Evolutionary conservation across 768 basidiomycete species (phyloP), one percentile per base, ranked within the genome.

Genomic region (Boletus eberwhitei): DNA sequence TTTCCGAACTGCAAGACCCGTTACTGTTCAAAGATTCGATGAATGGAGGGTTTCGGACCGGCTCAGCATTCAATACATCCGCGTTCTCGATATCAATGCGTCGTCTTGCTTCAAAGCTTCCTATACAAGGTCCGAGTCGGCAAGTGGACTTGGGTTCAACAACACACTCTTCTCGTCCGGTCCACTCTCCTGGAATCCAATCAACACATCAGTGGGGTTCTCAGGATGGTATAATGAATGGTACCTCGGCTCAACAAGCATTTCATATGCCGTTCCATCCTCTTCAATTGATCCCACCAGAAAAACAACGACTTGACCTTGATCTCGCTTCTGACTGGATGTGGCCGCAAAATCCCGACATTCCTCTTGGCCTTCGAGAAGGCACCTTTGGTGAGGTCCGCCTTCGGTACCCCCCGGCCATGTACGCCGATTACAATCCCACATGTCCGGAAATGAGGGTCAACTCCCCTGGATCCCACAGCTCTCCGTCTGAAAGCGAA

Each of bases 61-160:
- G 54, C 14, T 34, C 68, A 36, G 34, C 54, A n/a, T 53, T 54
- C 9, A 53, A 53, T 26, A 34, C 58, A 32, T 54, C 64, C 53
- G 53, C 54, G 34, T 55, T 62, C 36, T 71, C 70, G 37, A 63
- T 70, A 55, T 70, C 74, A 21, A 66, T 60, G 52, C 65, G 67
- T n/a, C 71, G 66, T 19, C 59, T 70, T 35, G 55, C 69, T 44
- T 66, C 70, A 17, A 73, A 70, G 22, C 60, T 64, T 40, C 64
- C 74, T 42, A 37, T 50, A 19, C 55, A 67, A 11, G 51, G 50
- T n/a, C n/a, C n/a, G n/a, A n/a, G n/a, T 36, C 58, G 62, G 46
- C 67, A 63, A 21, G 39, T 58, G 41, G 63, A 64, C 16, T 54
- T 58, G 14, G 64, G 61, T 50, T 55, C 62, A 36, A 38, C 51